Evolutionary conservation across 345 rosid species (phyloP).

Genomic region (Arabidopsis thaliana): TAIR10.1 NC_003070.9:27047001-27047500

Average conservation of each 20-base stretch:
- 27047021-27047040: neutral
- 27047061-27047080: neutral
- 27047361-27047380: neutral
- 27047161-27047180: neutral
- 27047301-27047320: neutral
- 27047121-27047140: neutral
- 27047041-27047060: neutral
- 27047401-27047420: neutral
- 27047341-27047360: neutral
- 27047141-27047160: neutral
- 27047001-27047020: neutral
- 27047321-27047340: neutral
- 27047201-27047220: neutral
- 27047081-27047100: neutral
- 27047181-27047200: neutral
- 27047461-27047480: neutral
- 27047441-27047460: too few relatives aligned
- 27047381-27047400: neutral
- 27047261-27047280: neutral
- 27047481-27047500: constrained; percentile 8
- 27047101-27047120: neutral
- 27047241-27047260: neutral
- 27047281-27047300: too few relatives aligned
- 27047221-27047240: neutral
- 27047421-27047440: neutral